Percentiles rank a stretch among this genome's conserved stretches.
phyloP scores from a whole-genome alignment of 2,329 filamentous ascomycete species.

The Penicillium sp. region DNA sequence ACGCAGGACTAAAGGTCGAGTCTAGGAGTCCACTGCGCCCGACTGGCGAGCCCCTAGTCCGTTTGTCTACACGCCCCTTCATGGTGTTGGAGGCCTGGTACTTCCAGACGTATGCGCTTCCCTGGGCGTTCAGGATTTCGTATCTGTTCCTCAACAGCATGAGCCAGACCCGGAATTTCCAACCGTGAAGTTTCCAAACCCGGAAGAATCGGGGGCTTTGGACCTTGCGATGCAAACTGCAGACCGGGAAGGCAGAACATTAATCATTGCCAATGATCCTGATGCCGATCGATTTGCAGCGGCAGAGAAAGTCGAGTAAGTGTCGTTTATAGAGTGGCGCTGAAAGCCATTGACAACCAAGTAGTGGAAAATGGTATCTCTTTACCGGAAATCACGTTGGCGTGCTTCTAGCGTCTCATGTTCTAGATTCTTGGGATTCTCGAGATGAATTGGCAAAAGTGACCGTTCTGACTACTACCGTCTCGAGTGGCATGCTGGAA shows the following conservation, averaged over 20 bases:
- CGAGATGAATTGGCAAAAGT: constrained; percentile 37
- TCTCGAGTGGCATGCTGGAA: constrained; percentile 58
- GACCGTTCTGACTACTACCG: constrained; percentile 57
- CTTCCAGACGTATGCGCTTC: constrained; percentile 32
- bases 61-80: constrained; percentile 42
- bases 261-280: constrained; percentile 59
- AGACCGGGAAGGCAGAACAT: constrained; percentile 42
- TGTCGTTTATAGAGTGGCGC: background rate
- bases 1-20: constrained; percentile 11
- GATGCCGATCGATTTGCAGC: constrained; percentile 60
- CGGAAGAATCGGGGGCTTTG: constrained; percentile 58
- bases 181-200: constrained; percentile 60
- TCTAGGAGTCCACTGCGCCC: constrained; percentile 31
- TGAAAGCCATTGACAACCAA: background rate
- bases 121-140: constrained; percentile 32
- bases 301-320: constrained; percentile 51
- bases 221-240: constrained; percentile 55
- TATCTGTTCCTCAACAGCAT: constrained; percentile 43
- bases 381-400: constrained; percentile 63
- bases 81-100: constrained; percentile 36
- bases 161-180: constrained; percentile 59
- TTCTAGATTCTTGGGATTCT: constrained; percentile 45
- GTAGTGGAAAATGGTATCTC: constrained; percentile 51
- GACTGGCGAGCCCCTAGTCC: constrained; percentile 25
- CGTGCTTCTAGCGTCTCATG: constrained; percentile 53